phyloP scores from a whole-genome alignment of 306 rosid genomes.

The Prunus dulcis region DNA sequence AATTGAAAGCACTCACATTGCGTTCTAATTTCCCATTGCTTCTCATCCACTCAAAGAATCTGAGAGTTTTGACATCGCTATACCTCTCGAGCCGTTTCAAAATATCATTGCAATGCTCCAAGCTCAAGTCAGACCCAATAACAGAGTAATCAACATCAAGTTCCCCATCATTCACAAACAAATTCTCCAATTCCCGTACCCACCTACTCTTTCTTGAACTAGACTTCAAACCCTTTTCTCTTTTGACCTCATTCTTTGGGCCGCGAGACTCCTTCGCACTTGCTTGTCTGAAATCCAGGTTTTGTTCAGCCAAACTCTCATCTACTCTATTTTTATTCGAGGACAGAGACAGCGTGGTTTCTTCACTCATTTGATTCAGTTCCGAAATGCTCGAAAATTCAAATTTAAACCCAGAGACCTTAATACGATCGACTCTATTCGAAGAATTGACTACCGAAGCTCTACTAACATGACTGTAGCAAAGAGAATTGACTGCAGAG shows the following conservation, averaged over 20 bases:
- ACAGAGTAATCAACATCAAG: constrained; percentile 61
- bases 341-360: constrained; percentile 8
- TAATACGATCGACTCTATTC: constrained; percentile 30
- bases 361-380: constrained; percentile 12
- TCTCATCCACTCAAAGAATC: constrained; percentile 72
- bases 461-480: constrained; percentile 32
- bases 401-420: constrained; percentile 31
- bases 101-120: constrained; percentile 56
- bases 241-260: constrained; percentile 21
- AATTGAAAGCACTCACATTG: constrained; percentile 53
- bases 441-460: constrained; percentile 33
- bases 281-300: constrained; percentile 20
- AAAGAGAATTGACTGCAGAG: constrained; percentile 9
- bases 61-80: constrained; percentile 46
- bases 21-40: constrained; percentile 49
- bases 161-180: constrained; percentile 39
- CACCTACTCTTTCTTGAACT: constrained; percentile 24
- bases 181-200: constrained; percentile 33
- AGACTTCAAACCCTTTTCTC: constrained; percentile 32
- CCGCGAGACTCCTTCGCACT: constrained; percentile 27
- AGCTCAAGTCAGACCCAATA: constrained; percentile 43
- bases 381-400: constrained; percentile 26
- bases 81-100: constrained; percentile 53
- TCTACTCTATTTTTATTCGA: not conserved
- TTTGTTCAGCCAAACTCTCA: constrained; percentile 22